Evolutionary conservation across 2,329 filamentous ascomycete species (phyloP), one percentile per base, ranked within the genome.

Genomic region (Neobulgaria alba): DNA sequence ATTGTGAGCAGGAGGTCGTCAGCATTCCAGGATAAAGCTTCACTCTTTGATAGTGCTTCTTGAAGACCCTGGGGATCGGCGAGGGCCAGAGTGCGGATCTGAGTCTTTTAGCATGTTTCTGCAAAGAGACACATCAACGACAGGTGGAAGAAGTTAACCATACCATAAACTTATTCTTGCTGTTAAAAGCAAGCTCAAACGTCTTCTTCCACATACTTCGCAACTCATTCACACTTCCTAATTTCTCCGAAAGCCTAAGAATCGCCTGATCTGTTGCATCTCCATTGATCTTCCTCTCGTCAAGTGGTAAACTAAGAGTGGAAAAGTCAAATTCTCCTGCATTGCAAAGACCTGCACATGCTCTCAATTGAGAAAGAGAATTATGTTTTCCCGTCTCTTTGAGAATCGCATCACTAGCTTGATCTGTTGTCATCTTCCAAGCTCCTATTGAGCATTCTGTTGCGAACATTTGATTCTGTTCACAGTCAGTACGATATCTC

Each of bases 221-320:
- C 3, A 82, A 63, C 32, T 79, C 70, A 1, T 67, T 61, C 0
- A 84, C 74, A 0, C 73, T 64, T 0, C 72, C 72, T 26, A 87
- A 66, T 2, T 65, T 64, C 57, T 88, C 81, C 0, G 81, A 77
- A 39, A 88, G 80, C 36, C 82, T 72, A 7, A 88, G 67, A 20
- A 87, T 72, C 12, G 84, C 83, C 51, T 81, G 75, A 53, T 88
- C 84, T 0, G 84, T 88, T 0, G 83, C 81, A 56, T 88, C 82
- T 4, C 83, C 82, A 46, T 80, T 77, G 42, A 87, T 73, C 41
- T 74, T 75, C 10, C 79, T 71, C 29, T 81, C 66, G 2, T 67
- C 59, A 0, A 85, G 56, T 0, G 80, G 77, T 1, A 73, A 54
- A 35, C 77, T 63, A 35, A 68, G 63, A 0, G 79, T 80, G 1